Evolutionary conservation across 1,139 yeast species (phyloP).

Genomic region (Yamadazyma oceani): DNA sequence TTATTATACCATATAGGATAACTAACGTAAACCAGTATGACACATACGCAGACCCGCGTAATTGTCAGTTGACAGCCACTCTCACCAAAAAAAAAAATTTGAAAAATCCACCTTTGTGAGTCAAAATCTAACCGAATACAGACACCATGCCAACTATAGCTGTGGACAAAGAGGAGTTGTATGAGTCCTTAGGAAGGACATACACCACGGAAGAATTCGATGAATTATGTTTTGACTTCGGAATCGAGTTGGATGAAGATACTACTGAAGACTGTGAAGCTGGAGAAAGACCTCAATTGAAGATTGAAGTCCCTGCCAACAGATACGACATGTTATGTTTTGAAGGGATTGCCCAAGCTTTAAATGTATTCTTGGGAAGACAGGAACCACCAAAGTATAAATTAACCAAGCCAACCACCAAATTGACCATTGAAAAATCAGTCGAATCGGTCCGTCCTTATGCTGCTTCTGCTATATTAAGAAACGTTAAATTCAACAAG

Average conservation of each 20-base stretch:
- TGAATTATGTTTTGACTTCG: constrained; percentile 95
- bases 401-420: constrained; percentile 57
- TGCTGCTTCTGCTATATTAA: constrained; percentile 90
- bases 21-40: not conserved
- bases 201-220: constrained; percentile 94
- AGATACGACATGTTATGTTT: constrained; percentile 97
- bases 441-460: constrained; percentile 80
- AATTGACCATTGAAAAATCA: constrained; percentile 72
- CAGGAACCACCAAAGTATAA: constrained; percentile 64
- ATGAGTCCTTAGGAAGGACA: constrained; percentile 71
- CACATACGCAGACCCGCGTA: constrained; percentile 2
- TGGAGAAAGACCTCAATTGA: constrained; percentile 90
- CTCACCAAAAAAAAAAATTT: constrained; percentile 3
- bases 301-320: constrained; percentile 97
- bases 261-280: constrained; percentile 75
- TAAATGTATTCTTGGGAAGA: constrained; percentile 84
- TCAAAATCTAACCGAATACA: constrained; percentile 8
- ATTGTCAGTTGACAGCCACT: too few relatives aligned
- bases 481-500: constrained; percentile 78
- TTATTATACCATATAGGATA: not conserved
- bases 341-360: constrained; percentile 95
- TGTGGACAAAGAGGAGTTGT: constrained; percentile 91
- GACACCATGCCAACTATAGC: constrained; percentile 87
- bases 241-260: constrained; percentile 97
- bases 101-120: constrained; percentile 5